Conservation (phyloP, 495 filamentous ascomycete species). For the Penicillium alfredii region DNA sequence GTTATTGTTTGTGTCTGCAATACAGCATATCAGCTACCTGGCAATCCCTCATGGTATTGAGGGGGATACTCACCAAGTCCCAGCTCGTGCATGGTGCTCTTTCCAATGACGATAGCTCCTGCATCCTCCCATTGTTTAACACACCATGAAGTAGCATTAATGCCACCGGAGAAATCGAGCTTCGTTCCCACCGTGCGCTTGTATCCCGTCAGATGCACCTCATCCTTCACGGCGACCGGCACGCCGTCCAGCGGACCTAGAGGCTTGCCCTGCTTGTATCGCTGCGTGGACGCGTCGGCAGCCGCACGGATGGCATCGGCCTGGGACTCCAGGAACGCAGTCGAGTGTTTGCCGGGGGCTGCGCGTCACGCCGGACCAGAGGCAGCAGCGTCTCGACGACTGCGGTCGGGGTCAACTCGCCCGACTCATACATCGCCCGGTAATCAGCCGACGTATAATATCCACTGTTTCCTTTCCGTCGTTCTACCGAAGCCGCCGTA, state of each 20-base stretch:
- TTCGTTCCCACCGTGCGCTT: constrained; percentile 56
- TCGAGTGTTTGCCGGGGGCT: constrained; percentile 52
- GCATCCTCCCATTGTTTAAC: constrained; percentile 67
- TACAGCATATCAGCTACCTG: constrained; percentile 2
- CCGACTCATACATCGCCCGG: constrained; percentile 62
- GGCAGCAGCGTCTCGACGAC: constrained; percentile 67
- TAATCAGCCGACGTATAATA: constrained; percentile 75
- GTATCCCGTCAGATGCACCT: constrained; percentile 71
- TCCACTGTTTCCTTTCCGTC: constrained; percentile 33
- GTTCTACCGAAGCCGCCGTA: constrained; percentile 17
- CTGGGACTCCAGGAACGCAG: constrained; percentile 60
- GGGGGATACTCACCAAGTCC: constrained; percentile 52
- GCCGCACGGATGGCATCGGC: constrained; percentile 56
- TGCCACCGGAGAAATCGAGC: constrained; percentile 49
- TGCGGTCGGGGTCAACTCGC: constrained; percentile 60
- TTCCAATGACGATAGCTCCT: constrained; percentile 78
- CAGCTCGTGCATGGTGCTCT: constrained; percentile 88
- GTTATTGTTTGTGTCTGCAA: constrained; percentile 70
- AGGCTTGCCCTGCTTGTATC: constrained; percentile 60
- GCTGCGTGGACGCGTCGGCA: constrained; percentile 61
- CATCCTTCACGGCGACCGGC: constrained; percentile 81
- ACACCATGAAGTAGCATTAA: constrained; percentile 60
- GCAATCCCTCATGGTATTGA: too few species aligned
- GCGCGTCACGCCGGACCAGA: constrained; percentile 54
- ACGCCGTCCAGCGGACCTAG: constrained; percentile 74